A percentile compares a stretch with the other conserved stretches of the same genome.
Evolutionary conservation across 1,284 basidiomycete species (phyloP).

Genomic region (Farysia itapuensis): DNA sequence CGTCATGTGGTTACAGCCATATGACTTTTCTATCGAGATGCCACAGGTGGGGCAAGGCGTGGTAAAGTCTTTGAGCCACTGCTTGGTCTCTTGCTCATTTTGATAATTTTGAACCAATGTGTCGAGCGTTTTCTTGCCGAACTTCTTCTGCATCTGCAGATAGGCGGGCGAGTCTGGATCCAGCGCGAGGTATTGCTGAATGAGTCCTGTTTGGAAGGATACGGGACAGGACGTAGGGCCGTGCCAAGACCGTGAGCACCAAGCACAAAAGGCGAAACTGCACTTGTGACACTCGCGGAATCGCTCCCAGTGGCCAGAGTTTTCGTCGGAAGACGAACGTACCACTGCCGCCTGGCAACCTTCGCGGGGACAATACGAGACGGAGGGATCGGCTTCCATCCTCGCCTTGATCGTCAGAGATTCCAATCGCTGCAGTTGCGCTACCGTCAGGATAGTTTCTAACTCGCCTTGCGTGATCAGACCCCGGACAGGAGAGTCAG

Average conservation of each 20-base stretch:
- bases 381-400: conserved; percentile 37
- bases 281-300: conserved; percentile 36
- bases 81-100: conserved; percentile 31
- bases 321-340: conserved; percentile 24
- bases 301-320: conserved; percentile 35
- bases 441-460: conserved; percentile 7
- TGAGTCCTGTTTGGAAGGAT: conserved; percentile 26
- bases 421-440: conserved; percentile 15
- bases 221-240: conserved; percentile 21
- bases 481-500: conserved; percentile 1
- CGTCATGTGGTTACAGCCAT: conserved; percentile 45
- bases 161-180: conserved; percentile 7
- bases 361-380: conserved; percentile 32
- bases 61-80: conserved; percentile 24
- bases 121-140: conserved; percentile 22
- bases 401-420: conserved; percentile 25
- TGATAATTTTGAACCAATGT: conserved; percentile 26
- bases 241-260: conserved; percentile 40
- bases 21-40: conserved; percentile 33
- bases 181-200: conserved; percentile 18
- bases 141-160: conserved; percentile 17
- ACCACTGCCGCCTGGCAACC: conserved; percentile 30
- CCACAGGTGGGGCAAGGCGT: conserved; percentile 38
- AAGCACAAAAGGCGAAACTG: conserved; percentile 36
- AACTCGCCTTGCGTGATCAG: conserved; percentile 21